These are phyloP conservation scores for Zymoseptoria passerinii DNA, from an alignment of 2,329 filamentous ascomycete species.

Conservation along the genomic window DNA sequence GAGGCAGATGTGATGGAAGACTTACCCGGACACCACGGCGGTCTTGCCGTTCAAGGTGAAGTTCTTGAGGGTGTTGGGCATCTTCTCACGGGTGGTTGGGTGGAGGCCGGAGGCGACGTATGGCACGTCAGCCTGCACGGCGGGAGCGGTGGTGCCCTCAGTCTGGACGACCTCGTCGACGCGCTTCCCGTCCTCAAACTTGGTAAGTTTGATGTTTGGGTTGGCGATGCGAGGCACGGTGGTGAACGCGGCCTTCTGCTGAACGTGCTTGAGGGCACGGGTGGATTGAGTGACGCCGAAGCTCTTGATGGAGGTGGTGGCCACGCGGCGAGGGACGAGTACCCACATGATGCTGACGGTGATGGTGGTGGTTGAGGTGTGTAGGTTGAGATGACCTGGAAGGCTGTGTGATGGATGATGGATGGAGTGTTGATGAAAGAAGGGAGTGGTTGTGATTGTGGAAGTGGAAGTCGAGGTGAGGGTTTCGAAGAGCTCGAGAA, in stretches of 20 bases:
- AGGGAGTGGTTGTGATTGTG: no score
- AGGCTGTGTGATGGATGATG: background rate
- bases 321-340: background rate
- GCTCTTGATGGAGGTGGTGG: no score
- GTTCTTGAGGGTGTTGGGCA: conserved; percentile 58
- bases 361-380: no score
- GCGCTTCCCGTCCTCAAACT: conserved; percentile 27
- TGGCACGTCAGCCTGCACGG: conserved; percentile 27
- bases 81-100: no score
- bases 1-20: background rate
- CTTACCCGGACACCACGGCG: conserved; percentile 62
- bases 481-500: background rate
- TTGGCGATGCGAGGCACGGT: no score
- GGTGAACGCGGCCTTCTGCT: no score
- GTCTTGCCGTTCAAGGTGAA: conserved; percentile 57
- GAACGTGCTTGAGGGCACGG: no score
- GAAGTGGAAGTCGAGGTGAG: background rate
- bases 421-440: background rate
- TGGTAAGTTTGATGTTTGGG: conserved; percentile 26
- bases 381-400: no score
- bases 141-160: conserved; percentile 20
- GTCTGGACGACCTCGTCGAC: conserved; percentile 23
- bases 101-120: conserved; percentile 24
- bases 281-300: no score
- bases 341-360: background rate